phyloP scores from a whole-genome alignment of 2,329 filamentous ascomycete genomes.

The Beauveria bassiana region DNA sequence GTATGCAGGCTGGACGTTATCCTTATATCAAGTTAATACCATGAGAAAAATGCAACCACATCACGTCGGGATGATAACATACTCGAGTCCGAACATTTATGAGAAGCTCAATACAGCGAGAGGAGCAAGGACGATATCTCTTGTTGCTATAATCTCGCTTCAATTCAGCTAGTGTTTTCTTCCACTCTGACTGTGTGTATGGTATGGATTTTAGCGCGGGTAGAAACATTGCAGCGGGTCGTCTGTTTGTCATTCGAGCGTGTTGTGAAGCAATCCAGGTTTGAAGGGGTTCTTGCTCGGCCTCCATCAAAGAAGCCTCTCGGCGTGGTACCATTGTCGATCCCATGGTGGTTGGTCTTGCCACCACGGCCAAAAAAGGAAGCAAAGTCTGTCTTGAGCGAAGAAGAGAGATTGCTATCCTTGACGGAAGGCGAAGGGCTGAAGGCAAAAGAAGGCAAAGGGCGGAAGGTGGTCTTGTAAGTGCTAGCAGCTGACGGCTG shows the following conservation, averaged over 20 bases:
- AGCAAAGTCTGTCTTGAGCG: not conserved
- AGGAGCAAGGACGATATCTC: slow-evolving; percentile 45
- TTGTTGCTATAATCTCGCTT: slow-evolving; percentile 45
- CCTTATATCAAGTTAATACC: slow-evolving; percentile 14
- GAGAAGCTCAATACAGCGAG: slow-evolving; percentile 45
- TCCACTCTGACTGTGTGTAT: slow-evolving; percentile 43
- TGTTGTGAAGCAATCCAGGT: slow-evolving; percentile 9
- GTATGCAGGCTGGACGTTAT: slow-evolving; percentile 42
- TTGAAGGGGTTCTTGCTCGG: not conserved
- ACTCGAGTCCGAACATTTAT: slow-evolving; percentile 38
- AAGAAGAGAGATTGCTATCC: not conserved
- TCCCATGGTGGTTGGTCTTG: not conserved
- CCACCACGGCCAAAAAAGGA: not conserved
- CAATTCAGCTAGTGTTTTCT: slow-evolving; percentile 40
- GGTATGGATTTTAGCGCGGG: slow-evolving; percentile 27
- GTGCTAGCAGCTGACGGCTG: not conserved
- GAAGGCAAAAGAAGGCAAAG: not conserved
- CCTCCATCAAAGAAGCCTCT: not conserved
- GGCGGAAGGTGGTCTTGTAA: not conserved
- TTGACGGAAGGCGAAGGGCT: not conserved
- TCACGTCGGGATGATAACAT: slow-evolving; percentile 18
- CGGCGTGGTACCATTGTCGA: not conserved
- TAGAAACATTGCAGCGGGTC: slow-evolving; percentile 14
- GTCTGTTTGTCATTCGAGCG: slow-evolving; percentile 6
- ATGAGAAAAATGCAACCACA: not conserved